Evolutionary conservation across 495 filamentous ascomycete species (phyloP), one percentile per base, ranked within the genome.

Genomic region (Penicillium coffeae): DNA sequence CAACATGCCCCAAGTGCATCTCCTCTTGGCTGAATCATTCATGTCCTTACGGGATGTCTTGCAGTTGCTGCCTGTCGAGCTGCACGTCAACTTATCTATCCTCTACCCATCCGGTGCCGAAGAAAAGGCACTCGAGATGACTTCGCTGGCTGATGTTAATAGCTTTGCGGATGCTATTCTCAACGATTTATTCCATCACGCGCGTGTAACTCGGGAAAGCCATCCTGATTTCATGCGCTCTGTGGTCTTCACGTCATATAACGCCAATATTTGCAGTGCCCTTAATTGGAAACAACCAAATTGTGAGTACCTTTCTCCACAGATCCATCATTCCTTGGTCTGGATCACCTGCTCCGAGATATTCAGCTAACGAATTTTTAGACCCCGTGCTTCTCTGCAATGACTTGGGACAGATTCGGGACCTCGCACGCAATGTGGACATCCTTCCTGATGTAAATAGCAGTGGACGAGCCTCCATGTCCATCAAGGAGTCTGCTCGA

Each of bases 221-320:
- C 76, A 77, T 21, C 82, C 83, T 1, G 80, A 85, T 52, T 78
- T 81, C 16, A 85, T 90, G 62, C 76, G 90, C 15, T 90, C 85
- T 8, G 84, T 98, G 35, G 88, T 97, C 18, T 96, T 97, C 64
- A 91, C 88, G 49, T 90, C 87, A 6, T 94, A 89, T 53, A 96
- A 96, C 62, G 72, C 86, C 9, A 86, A 85, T 55, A 80, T 97
- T 21, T 98, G 93, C 65, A 90, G 87, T 30, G 89, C 91, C 3
- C 59, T 98, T 43, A 97, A 97, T 64, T 98, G 94, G 94, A 98
- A 98, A 67, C 93, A 98, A 64, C 93, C 93, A 9, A 98, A 97
- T 55, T 98, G 86, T 89, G 66, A 71, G 81, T 67, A 8, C 12
- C 21, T 15, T 45, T 33, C 18, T 27, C 21, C n/a, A n/a, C n/a